Conservation (phyloP, 108 stramenopile genomes). For the Hondaea fermentalgiana region DNA sequence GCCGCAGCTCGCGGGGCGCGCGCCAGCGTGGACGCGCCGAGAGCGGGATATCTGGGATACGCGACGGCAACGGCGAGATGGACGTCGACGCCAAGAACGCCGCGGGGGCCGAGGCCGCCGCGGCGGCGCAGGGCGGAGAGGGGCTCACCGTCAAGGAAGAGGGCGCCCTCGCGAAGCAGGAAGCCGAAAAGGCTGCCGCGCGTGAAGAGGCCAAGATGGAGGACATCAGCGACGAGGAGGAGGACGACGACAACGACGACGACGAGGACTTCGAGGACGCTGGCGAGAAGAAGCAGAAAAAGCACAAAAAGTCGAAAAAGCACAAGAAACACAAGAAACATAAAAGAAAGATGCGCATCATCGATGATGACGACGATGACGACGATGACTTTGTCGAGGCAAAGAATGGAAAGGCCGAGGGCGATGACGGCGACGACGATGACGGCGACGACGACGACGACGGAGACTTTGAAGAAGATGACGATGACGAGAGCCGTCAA, state of each 20-base stretch:
- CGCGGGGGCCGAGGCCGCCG: not conserved
- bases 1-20: too few species aligned
- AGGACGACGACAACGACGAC: not conserved
- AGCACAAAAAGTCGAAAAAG: not conserved
- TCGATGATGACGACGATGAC: not conserved
- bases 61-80: not conserved
- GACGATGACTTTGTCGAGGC: not conserved
- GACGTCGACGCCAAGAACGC: not conserved
- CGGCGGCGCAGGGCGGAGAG: not conserved
- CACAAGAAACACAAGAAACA: not conserved
- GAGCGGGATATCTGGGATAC: too few species aligned
- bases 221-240: not conserved
- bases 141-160: not conserved
- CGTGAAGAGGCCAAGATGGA: too few species aligned
- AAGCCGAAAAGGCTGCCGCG: not conserved
- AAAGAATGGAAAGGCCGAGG: not conserved
- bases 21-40: too few species aligned
- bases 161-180: not conserved
- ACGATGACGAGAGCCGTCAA: not conserved
- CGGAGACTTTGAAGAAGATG: conserved; percentile 27
- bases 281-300: not conserved
- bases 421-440: conserved; percentile 26
- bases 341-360: not conserved
- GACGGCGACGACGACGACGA: conserved; percentile 22
- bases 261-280: not conserved